A percentile compares a stretch with the other conserved stretches of the same genome.
Conservation (phyloP, 1,284 basidiomycete species). For the Sporisorium scitamineum region DNA sequence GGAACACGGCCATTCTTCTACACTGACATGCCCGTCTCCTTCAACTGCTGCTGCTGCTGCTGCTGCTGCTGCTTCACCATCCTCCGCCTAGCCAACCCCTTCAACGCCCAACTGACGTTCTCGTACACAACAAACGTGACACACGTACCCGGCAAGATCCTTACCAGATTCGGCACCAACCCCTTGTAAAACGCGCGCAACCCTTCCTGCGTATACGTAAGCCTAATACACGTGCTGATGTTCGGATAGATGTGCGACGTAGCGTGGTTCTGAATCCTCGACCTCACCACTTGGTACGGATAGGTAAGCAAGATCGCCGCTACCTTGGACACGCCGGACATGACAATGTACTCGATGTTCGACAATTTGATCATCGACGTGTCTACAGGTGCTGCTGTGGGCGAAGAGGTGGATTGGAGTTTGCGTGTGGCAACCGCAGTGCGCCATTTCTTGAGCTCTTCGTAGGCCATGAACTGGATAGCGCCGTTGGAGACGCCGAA, state of each 20-base stretch:
- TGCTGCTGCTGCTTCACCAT: slow-evolving; percentile 20
- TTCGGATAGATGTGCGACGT: slow-evolving; percentile 75
- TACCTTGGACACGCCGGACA: slow-evolving; percentile 91
- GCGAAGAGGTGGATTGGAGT: too few species aligned
- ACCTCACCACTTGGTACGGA: slow-evolving; percentile 96
- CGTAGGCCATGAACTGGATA: slow-evolving; percentile 95
- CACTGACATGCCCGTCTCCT: slow-evolving; percentile 10
- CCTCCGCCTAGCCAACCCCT: slow-evolving; percentile 33
- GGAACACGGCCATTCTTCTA: too few species aligned
- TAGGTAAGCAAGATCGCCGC: slow-evolving; percentile 88
- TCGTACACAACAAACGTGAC: slow-evolving; percentile 99
- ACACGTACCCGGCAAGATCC: slow-evolving; percentile 95
- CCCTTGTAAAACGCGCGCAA: slow-evolving; percentile 92
- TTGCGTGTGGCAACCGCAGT: slow-evolving; percentile 66
- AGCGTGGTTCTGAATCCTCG: slow-evolving; percentile 82
- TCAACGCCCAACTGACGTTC: slow-evolving; percentile 73
- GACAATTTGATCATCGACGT: slow-evolving; percentile 66
- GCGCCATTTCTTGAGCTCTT: slow-evolving; percentile 90
- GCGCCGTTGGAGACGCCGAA: slow-evolving; percentile 96
- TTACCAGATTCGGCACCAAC: slow-evolving; percentile 92
- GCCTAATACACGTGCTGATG: slow-evolving; percentile 81
- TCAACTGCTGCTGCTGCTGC: slow-evolving; percentile 15
- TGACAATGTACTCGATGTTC: slow-evolving; percentile 89
- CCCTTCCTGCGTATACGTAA: slow-evolving; percentile 86
- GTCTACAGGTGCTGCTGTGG: slow-evolving; percentile 10